Evolutionary conservation across 2,329 filamentous ascomycete species (phyloP).

Genomic region (Aspergillus udagawae): DNA sequence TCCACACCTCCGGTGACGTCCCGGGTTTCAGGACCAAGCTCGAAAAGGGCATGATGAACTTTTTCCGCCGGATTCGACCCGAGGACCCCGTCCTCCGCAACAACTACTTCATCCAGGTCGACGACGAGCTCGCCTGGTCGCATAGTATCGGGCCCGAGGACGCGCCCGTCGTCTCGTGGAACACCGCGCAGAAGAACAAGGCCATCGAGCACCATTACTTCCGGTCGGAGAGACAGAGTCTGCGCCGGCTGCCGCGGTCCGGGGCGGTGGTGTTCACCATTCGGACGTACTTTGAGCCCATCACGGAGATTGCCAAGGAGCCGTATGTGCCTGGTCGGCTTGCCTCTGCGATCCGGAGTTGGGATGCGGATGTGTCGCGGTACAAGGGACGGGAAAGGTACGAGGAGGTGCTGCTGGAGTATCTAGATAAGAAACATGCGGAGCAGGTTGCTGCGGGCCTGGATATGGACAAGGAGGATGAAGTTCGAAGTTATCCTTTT

Average conservation of each 20-base stretch:
- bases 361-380: slow-evolving; percentile 69
- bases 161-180: slow-evolving; percentile 61
- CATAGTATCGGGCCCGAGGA: slow-evolving; percentile 73
- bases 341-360: slow-evolving; percentile 74
- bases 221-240: slow-evolving; percentile 68
- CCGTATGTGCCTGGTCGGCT: slow-evolving; percentile 73
- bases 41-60: slow-evolving; percentile 74
- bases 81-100: slow-evolving; percentile 66
- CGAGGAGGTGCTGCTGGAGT: slow-evolving; percentile 68
- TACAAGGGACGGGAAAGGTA: slow-evolving; percentile 80
- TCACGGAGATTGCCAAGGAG: slow-evolving; percentile 65
- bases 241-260: slow-evolving; percentile 58
- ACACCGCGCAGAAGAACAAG: slow-evolving; percentile 68
- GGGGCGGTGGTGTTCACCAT: slow-evolving; percentile 69
- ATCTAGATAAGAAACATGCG: slow-evolving; percentile 68
- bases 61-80: slow-evolving; percentile 68
- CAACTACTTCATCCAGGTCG: slow-evolving; percentile 87
- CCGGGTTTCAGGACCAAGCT: slow-evolving; percentile 68
- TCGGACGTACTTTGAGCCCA: slow-evolving; percentile 71
- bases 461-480: slow-evolving; percentile 58
- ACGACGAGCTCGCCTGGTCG: slow-evolving; percentile 73
- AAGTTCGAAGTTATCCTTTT: slow-evolving; percentile 60
- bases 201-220: slow-evolving; percentile 72
- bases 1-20: slow-evolving; percentile 74
- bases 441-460: slow-evolving; percentile 68